Conservation (phyloP, 805 yeast species). For the Metschnikowia baotianmanensis region DNA sequence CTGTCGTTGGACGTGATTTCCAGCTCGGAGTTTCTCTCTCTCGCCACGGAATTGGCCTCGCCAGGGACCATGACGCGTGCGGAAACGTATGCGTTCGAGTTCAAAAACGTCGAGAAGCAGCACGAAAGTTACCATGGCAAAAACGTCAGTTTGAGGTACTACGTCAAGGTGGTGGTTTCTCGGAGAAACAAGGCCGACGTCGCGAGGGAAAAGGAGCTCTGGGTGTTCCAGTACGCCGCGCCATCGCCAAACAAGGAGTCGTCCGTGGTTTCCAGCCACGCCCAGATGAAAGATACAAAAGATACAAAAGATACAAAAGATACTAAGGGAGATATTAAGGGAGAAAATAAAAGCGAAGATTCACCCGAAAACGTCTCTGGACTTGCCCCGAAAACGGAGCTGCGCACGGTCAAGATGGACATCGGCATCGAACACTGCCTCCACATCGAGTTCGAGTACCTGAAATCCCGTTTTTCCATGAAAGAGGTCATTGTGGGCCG, state of each 20-base stretch:
- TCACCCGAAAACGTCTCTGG: no score
- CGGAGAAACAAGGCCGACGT: conserved; percentile 71
- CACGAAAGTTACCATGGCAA: conserved; percentile 89
- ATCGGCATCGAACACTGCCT: conserved; percentile 96
- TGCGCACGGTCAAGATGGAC: conserved; percentile 78
- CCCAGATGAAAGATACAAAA: no score
- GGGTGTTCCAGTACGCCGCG: conserved; percentile 62
- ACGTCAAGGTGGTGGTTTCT: conserved; percentile 76
- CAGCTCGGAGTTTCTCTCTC: conserved; percentile 75
- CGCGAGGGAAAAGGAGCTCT: conserved; percentile 79
- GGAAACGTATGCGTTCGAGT: conserved; percentile 80
- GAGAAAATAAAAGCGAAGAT: no score
- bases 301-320: no score
- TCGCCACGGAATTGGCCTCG: conserved; percentile 89
- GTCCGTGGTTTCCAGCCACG: no score
- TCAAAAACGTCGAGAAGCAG: conserved; percentile 90
- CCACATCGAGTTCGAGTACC: conserved; percentile 95
- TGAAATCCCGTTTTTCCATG: conserved; percentile 75
- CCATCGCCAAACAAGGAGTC: no score
- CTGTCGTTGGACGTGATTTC: conserved; percentile 53
- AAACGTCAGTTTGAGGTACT: conserved; percentile 79
- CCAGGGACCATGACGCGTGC: conserved; percentile 85
- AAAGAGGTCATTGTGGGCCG: conserved; percentile 94
- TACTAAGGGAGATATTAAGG: no score
- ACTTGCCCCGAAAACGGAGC: no score